Conservation (phyloP, 2,329 filamentous ascomycete genomes). For the Colletotrichum salicis region DNA sequence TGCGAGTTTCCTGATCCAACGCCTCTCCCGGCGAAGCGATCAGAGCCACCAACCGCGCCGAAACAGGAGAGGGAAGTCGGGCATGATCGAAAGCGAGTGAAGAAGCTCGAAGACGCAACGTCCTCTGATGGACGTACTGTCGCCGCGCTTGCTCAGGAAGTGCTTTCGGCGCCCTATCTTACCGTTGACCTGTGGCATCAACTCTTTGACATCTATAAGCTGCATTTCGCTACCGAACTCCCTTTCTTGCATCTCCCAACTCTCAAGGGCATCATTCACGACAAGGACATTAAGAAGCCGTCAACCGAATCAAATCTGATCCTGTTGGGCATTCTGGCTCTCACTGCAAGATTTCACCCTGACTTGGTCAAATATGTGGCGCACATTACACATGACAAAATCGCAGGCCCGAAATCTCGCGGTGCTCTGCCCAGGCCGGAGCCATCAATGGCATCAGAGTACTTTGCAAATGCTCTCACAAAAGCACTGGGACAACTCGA, state of each 20-base stretch:
- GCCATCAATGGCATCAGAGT: slow-evolving; percentile 68
- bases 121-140: slow-evolving; percentile 51
- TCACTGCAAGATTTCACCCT: slow-evolving; percentile 76
- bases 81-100: slow-evolving; percentile 61
- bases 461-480: slow-evolving; percentile 70
- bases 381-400: slow-evolving; percentile 45
- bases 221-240: slow-evolving; percentile 78
- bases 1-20: slow-evolving; percentile 73
- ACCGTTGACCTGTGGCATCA: slow-evolving; percentile 75
- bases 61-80: slow-evolving; percentile 55
- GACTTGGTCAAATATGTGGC: slow-evolving; percentile 66
- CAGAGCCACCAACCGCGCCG: slow-evolving; percentile 47
- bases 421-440: slow-evolving; percentile 53
- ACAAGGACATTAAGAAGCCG: slow-evolving; percentile 48
- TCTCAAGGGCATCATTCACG: slow-evolving; percentile 63
- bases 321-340: slow-evolving; percentile 72
- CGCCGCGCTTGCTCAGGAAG: slow-evolving; percentile 62
- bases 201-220: slow-evolving; percentile 75
- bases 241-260: slow-evolving; percentile 76
- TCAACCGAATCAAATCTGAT: slow-evolving; percentile 65
- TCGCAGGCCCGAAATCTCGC: slow-evolving; percentile 47
- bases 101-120: slow-evolving; percentile 55
- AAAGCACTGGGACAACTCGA: slow-evolving; percentile 60
- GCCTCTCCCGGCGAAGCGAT: slow-evolving; percentile 52
- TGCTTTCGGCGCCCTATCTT: slow-evolving; percentile 70